Base-by-base conservation (phyloP, 129 eudicot genomes). In the Lonicera japonica region DNA sequence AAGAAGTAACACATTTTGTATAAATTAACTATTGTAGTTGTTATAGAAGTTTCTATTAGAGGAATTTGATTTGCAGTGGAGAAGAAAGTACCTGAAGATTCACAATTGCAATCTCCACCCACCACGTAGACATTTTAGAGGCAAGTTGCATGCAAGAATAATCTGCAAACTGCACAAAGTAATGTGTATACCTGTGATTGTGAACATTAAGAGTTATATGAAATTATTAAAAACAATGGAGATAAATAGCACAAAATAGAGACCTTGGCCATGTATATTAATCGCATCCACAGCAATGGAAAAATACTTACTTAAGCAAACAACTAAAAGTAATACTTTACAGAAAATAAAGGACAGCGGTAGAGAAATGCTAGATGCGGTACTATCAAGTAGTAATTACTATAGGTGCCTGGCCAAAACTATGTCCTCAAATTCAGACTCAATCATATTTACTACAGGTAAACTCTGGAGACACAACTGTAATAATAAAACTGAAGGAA, bases 71-170 rank as follows among this genome's bases (percentile, higher is more conserved):
- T n/a, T n/a, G 4, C 34, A 58, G 47, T 14, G 36, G 59, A 54
- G 9, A 38, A 71, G 55, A 47, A 38, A 43, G 23, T 73, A 87
- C 95, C 90, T 87, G 95, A 76, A 87, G 95, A 78, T 87, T 87
- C 60, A 87, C 85, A 67, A 87, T 87, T 60, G 83, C 95, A 72
- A 87, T 65, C 67, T 87, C 78, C 95, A 90, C 22, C 95, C 91
- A 63, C 79, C 77, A 57, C 64, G 70, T 34, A 87, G 87, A 71
- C 95, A 87, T 70, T 76, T 83, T 56, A 87, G 75, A 63, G 95
- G 95, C 73, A 87, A 78, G 73, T 87, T 87, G 75, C 95, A 87
- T 24, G 95, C 95, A 58, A 91, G 95, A 58, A 85, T 87, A 23
- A 87, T 87, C 79, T 87, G 95, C 75, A 87, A 80, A 70, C 95